phyloP scores from a whole-genome alignment of 306 rosid species.

The Ceratonia siliqua region DNA sequence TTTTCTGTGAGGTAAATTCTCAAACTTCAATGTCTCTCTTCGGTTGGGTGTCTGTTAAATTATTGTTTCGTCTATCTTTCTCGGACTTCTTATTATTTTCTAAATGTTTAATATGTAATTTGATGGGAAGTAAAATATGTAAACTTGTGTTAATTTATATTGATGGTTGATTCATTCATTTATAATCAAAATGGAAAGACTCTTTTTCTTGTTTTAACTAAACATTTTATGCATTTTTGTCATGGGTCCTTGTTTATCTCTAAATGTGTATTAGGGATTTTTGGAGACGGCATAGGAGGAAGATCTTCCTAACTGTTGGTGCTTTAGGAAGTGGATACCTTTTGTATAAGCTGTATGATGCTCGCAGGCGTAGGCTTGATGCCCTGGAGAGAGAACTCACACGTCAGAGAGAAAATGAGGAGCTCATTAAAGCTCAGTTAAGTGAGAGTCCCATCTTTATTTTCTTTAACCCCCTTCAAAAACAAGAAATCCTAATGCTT shows the following conservation, averaged over 20 bases:
- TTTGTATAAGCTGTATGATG: slow-evolving; percentile 66
- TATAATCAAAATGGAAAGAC: slow-evolving; percentile 10
- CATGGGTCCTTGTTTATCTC: background rate
- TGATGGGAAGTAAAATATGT: background rate
- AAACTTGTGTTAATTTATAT: background rate
- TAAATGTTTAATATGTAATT: background rate
- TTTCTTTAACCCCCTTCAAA: background rate
- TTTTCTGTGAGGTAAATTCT: slow-evolving; percentile 66
- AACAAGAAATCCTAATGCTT: slow-evolving; percentile 4
- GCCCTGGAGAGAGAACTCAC: slow-evolving; percentile 59
- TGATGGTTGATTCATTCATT: background rate
- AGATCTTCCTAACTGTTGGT: slow-evolving; percentile 60
- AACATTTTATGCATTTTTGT: slow-evolving; percentile 16
- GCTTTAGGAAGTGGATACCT: slow-evolving; percentile 78
- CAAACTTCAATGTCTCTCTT: background rate
- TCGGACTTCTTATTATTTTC: background rate
- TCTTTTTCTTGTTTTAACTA: background rate
- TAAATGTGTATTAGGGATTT: slow-evolving; percentile 52
- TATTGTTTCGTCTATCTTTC: background rate
- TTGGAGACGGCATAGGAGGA: slow-evolving; percentile 86
- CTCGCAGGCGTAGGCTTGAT: slow-evolving; percentile 59
- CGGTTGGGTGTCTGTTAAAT: slow-evolving; percentile 28
- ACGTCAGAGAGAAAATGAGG: slow-evolving; percentile 56
- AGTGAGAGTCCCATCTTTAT: slow-evolving; percentile 32
- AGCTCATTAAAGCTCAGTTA: slow-evolving; percentile 75